Conservation (phyloP, 305 asterid genomes). For the Fraxinus angustifolia region DNA sequence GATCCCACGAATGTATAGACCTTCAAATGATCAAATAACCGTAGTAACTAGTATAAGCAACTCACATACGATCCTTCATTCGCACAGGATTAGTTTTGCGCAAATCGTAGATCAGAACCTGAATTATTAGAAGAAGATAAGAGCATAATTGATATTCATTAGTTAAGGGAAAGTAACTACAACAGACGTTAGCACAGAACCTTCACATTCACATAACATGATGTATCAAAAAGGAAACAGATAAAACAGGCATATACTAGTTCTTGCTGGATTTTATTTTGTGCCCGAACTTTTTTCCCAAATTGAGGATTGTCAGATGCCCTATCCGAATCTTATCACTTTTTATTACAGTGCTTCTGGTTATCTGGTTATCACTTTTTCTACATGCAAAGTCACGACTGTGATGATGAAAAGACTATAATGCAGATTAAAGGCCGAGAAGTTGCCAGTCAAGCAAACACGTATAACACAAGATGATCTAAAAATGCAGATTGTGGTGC, state of each 20-base stretch:
- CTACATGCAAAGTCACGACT: no score
- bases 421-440: background rate
- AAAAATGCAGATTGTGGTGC: background rate
- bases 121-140: slow-evolving; percentile 26
- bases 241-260: background rate
- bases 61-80: slow-evolving; percentile 90
- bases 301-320: slow-evolving; percentile 1
- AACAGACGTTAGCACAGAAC: background rate
- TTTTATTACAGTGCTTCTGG: background rate
- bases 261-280: background rate
- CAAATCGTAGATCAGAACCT: slow-evolving; percentile 80
- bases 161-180: background rate
- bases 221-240: slow-evolving; percentile 11
- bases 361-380: background rate
- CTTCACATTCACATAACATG: background rate
- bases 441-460: background rate
- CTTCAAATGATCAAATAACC: background rate
- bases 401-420: no score
- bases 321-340: background rate
- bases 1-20: slow-evolving; percentile 2
- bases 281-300: background rate
- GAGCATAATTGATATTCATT: slow-evolving; percentile 1
- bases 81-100: slow-evolving; percentile 70
- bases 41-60: slow-evolving; percentile 18
- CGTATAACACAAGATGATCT: background rate